Percentiles rank a stretch among this genome's conserved stretches.
Conservation (phyloP, 768 basidiomycete genomes). For the Rickenella mellea region DNA sequence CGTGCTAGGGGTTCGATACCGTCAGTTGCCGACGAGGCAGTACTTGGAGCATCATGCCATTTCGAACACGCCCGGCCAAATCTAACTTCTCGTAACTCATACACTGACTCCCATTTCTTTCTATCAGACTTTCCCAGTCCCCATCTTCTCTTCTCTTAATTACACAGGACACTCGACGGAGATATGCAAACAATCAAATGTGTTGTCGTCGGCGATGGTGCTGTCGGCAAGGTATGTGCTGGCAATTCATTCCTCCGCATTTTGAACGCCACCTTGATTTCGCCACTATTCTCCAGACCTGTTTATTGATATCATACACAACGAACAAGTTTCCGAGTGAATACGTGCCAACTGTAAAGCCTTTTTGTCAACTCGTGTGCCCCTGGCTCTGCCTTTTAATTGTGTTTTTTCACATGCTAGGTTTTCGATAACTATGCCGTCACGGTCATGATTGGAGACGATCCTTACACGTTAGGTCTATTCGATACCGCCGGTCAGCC, state of each 20-base stretch:
- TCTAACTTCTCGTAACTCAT: too few species aligned
- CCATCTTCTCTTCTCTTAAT: too few species aligned
- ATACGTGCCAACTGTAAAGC: slow-evolving; percentile 96
- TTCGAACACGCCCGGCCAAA: too few species aligned
- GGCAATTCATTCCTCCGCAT: not conserved
- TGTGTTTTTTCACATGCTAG: slow-evolving; percentile 27
- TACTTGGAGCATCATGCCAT: too few species aligned
- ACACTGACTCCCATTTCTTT: too few species aligned
- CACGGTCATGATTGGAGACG: slow-evolving; percentile 99
- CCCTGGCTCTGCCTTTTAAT: slow-evolving; percentile 14
- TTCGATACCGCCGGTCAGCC: slow-evolving; percentile 95
- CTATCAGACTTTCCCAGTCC: too few species aligned
- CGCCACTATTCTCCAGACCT: slow-evolving; percentile 50
- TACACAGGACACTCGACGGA: not conserved
- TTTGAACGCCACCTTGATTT: slow-evolving; percentile 1
- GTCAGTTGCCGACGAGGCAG: too few species aligned
- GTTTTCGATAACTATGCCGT: slow-evolving; percentile 98
- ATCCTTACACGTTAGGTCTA: slow-evolving; percentile 95
- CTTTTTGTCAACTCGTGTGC: slow-evolving; percentile 23
- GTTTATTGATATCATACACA: slow-evolving; percentile 93
- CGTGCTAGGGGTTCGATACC: too few species aligned
- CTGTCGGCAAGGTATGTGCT: slow-evolving; percentile 85
- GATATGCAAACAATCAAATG: slow-evolving; percentile 95
- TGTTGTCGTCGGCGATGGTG: slow-evolving; percentile 96
- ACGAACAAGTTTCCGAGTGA: slow-evolving; percentile 98